Evolutionary conservation across 345 rosid species (phyloP).

Genomic region (Hirschfeldia incana): DNA sequence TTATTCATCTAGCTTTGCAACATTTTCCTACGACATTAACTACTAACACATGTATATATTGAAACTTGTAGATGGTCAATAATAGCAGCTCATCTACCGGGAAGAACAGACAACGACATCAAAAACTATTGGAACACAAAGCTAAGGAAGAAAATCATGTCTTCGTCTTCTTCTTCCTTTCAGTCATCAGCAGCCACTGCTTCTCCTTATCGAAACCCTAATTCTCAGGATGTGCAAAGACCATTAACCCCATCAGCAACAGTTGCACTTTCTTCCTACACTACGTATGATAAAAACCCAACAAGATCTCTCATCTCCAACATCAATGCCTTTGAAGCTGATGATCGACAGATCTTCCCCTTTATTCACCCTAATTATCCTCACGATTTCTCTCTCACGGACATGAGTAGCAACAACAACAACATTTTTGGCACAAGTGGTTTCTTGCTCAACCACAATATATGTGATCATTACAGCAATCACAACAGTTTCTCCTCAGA

Average conservation of each 20-base stretch:
- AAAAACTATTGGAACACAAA: conserved; percentile 97
- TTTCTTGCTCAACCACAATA: conserved; percentile 43
- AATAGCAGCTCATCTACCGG: conserved; percentile 93
- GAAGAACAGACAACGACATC: conserved; percentile 93
- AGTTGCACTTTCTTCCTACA: conserved; percentile 40
- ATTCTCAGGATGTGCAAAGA: conserved; percentile 43
- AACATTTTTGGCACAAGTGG: conserved; percentile 25
- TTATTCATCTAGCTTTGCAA: conserved; percentile 15
- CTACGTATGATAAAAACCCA: conserved; percentile 40
- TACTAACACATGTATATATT: background rate
- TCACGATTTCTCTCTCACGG: conserved; percentile 21
- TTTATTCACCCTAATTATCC: conserved; percentile 29
- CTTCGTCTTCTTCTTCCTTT: conserved; percentile 30
- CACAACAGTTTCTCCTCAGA: conserved; percentile 47
- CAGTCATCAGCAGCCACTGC: conserved; percentile 27
- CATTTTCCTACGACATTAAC: conserved; percentile 17
- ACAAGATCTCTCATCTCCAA: conserved; percentile 33
- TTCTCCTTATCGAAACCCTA: conserved; percentile 34
- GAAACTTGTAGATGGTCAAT: conserved; percentile 83
- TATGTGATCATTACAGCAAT: conserved; percentile 63
- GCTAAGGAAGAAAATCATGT: conserved; percentile 85
- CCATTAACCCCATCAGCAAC: conserved; percentile 35
- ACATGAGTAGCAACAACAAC: conserved; percentile 19
- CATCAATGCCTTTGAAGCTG: conserved; percentile 30
- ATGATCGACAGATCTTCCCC: conserved; percentile 22